Percentiles rank a stretch among this genome's conserved stretches.
Evolutionary conservation across 768 basidiomycete genomes (phyloP).

Genomic region (Paxillus ammoniavirescens): DNA sequence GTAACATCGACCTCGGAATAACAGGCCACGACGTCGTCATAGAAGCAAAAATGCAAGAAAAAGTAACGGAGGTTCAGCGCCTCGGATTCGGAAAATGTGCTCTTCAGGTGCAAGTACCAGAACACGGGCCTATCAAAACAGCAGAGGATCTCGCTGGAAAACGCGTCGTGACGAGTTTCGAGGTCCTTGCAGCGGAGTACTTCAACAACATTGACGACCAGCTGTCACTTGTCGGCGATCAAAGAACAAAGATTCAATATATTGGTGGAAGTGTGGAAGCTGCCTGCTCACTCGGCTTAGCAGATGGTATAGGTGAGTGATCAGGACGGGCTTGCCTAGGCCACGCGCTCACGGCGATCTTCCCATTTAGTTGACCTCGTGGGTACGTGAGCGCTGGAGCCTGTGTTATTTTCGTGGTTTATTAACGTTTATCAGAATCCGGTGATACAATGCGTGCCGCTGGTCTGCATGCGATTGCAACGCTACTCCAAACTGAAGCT

Average conservation of each 20-base stretch:
- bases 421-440: conserved; percentile 62
- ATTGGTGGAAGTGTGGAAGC: conserved; percentile 98
- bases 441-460: conserved; percentile 99
- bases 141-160: conserved; percentile 86
- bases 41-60: conserved; percentile 78
- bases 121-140: conserved; percentile 61
- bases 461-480: conserved; percentile 90
- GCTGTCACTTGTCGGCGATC: conserved; percentile 48
- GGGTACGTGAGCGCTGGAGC: conserved; percentile 62
- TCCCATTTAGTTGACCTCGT: conserved; percentile 71
- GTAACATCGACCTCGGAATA: conserved; percentile 94
- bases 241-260: conserved; percentile 85
- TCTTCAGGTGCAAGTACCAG: conserved; percentile 89
- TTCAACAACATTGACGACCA: conserved; percentile 66
- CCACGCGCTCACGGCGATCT: conserved; percentile 4
- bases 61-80: conserved; percentile 75
- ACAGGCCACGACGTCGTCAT: conserved; percentile 98
- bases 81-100: conserved; percentile 93
- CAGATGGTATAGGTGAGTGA: conserved; percentile 89
- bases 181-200: conserved; percentile 78
- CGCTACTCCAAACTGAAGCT: conserved; percentile 83
- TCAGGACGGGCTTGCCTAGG: neutral
- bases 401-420: neutral
- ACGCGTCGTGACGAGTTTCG: conserved; percentile 93
- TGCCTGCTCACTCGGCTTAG: conserved; percentile 92